A percentile compares a stretch with the other conserved stretches of the same genome.
Evolutionary conservation across 1,284 basidiomycete species (phyloP).

Genomic region (Cryptococcus jaspeensis): DNA sequence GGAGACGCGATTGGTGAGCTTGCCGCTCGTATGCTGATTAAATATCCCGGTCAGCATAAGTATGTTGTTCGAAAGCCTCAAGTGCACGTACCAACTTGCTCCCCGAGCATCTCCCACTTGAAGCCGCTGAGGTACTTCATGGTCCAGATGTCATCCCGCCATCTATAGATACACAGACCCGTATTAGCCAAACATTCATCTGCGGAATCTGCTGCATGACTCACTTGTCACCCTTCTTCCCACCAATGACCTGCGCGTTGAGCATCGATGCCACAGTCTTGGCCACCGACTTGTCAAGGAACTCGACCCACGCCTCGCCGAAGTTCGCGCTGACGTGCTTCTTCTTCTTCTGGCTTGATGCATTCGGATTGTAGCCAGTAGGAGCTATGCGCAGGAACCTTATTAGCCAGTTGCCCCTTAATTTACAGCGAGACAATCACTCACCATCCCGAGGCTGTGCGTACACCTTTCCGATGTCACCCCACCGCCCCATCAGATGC

Average conservation of each 20-base stretch:
- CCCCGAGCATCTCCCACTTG: slow-evolving; percentile 98
- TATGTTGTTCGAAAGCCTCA: not conserved
- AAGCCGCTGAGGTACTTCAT: slow-evolving; percentile 98
- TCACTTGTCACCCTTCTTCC: slow-evolving; percentile 71
- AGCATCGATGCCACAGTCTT: slow-evolving; percentile 90
- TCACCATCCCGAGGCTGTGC: slow-evolving; percentile 74
- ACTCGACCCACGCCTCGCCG: slow-evolving; percentile 98
- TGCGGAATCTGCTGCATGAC: slow-evolving; percentile 6
- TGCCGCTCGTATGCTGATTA: slow-evolving; percentile 92
- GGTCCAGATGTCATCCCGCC: slow-evolving; percentile 98
- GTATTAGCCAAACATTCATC: not conserved
- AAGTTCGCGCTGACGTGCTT: slow-evolving; percentile 83
- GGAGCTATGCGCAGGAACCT: slow-evolving; percentile 21
- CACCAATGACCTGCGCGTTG: slow-evolving; percentile 93
- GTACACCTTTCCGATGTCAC: slow-evolving; percentile 81
- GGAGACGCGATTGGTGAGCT: slow-evolving; percentile 78
- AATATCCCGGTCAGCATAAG: not conserved
- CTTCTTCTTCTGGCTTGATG: slow-evolving; percentile 32
- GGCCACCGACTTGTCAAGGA: slow-evolving; percentile 87
- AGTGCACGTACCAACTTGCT: slow-evolving; percentile 82
- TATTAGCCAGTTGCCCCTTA: not conserved
- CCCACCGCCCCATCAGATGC: slow-evolving; percentile 82
- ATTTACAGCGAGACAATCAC: slow-evolving; percentile 7
- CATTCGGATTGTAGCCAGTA: slow-evolving; percentile 38
- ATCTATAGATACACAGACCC: slow-evolving; percentile 56